Evolutionary conservation across 768 basidiomycete species (phyloP), one percentile per base, ranked within the genome.

Genomic region (Tylopilus sp.): DNA sequence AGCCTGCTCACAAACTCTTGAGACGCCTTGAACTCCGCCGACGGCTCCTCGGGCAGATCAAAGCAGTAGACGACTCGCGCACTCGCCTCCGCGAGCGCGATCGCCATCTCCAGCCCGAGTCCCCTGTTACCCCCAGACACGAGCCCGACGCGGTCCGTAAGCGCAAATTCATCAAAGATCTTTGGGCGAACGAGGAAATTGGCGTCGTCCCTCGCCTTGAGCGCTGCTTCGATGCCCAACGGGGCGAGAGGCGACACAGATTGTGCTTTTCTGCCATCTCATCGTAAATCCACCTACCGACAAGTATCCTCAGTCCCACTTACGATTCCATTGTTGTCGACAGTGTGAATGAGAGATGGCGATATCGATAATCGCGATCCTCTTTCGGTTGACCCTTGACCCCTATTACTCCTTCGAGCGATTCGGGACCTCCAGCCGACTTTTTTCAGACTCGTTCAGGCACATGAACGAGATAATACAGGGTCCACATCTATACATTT

Each of bases 61-160:
- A 87, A 70, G 63, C 85, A 87, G 67, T 89, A 88, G 17, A 88
- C 76, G 0, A 76, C 83, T 9, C 80, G 76, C 7, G 85, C 86
- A 30, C 89, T 89, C 14, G 81, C 84, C 71, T 91, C 89, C 38
- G 79, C 79, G 37, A 91, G 71, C 5, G 84, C 81, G 49, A 90
- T 71, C 31, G 87, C 87, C 84, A 87, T 86, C 72, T 92, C 90
- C n/a, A 92, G 80, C 3, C 90, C 90, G 16, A 92, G 78, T 0
- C 89, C 85, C 29, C 85, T 71, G 55, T 84, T 81, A 0, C 77
- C 85, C 6, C 85, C 85, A 0, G 85, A 81, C 26, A 87, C 81
- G 38, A 86, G 74, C 10, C 75, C 82, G 5, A 85, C 82, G 3
- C 82, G 77, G 50, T 79, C 80, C 13, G 68, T 72, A 33, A 86